Base-by-base conservation (phyloP, 345 rosid species). In the Sapria himalayana region DNA sequence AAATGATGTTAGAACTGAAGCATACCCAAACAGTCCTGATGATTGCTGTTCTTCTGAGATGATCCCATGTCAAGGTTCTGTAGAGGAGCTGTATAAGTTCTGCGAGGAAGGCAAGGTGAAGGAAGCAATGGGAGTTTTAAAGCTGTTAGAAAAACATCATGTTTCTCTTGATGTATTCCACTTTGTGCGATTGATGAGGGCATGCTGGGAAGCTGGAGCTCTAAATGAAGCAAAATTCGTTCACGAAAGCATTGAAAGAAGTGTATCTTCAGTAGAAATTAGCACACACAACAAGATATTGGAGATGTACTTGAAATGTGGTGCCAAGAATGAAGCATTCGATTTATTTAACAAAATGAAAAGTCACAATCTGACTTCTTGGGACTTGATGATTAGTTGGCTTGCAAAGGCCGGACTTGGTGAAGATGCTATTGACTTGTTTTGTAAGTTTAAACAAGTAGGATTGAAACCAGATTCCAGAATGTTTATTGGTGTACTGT, bases 391-490 rank as follows among this genome's bases (percentile, higher is more conserved):
- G 62, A 78, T 76, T 39, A 65, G 61, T 45, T 57, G 92, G 61
- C 62, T 86, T n/a, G 77, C 79, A 1, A 75, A 63, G 57, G 70
- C 62, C 51, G 97, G 70, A 19, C 51, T 59, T 6, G 94, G 80
- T 49, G 92, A 86, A 67, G 89, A 86, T 37, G 84, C 80, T 24
- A 58, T 86, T 31, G 89, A 86, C 45, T 51, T 78, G 48, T 81
- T 78, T 52, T 33, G 50, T 50, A 56, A 58, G 8, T 86, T 81
- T 48, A 86, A 73, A 58, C 61, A 55, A 38, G 61, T 65, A 20
- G 92, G 81, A 35, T 45, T 67, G 41, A 63, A 50, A 49, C 92
- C 89, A 0, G 69, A 78, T 14, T 64, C 68, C 14, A 55, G 58
- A 38, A 46, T 86, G 43, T 81, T 65, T 36, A 41, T 65, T 25